Evolutionary conservation across 1,284 basidiomycete genomes (phyloP).

Genomic region (Microbotryum lychnidis-dioicae): DNA sequence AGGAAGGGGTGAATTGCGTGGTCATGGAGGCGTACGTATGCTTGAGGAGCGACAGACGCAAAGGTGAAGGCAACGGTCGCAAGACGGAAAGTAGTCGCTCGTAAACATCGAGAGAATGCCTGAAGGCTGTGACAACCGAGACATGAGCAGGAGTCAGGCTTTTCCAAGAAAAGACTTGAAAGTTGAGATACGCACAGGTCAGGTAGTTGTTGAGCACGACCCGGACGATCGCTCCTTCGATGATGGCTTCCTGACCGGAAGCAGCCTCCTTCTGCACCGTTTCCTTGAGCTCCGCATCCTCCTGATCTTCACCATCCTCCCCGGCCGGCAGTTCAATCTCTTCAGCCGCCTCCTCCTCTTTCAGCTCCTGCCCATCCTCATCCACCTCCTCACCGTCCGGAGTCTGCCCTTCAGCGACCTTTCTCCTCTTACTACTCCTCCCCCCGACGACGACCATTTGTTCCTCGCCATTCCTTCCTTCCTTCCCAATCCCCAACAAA

Average conservation of each 20-base stretch:
- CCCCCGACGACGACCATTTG: not conserved
- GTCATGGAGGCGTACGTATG: constrained; percentile 27
- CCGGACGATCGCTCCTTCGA: constrained; percentile 34
- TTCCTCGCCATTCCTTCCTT: not conserved
- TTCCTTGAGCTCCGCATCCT: constrained; percentile 10
- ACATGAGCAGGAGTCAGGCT: not conserved
- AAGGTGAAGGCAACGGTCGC: constrained; percentile 27
- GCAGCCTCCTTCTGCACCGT: constrained; percentile 15
- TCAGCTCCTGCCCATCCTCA: not conserved
- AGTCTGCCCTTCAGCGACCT: constrained; percentile 8
- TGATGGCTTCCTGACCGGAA: constrained; percentile 34
- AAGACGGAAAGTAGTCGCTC: constrained; percentile 21
- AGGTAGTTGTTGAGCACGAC: constrained; percentile 34
- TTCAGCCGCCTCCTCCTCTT: constrained; percentile 12
- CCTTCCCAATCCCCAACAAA: constrained; percentile 31
- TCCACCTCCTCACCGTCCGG: constrained; percentile 10
- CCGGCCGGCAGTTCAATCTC: constrained; percentile 17
- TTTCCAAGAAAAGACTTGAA: not conserved
- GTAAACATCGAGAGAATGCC: constrained; percentile 20
- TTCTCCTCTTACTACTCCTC: constrained; percentile 8
- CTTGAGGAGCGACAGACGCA: constrained; percentile 28
- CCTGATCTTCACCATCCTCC: constrained; percentile 15
- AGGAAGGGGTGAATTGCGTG: not conserved
- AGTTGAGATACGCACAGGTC: constrained; percentile 18
- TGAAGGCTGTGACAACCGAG: constrained; percentile 11